Evolutionary conservation across 768 basidiomycete genomes (phyloP).

Genomic region (Mycena vitilis): DNA sequence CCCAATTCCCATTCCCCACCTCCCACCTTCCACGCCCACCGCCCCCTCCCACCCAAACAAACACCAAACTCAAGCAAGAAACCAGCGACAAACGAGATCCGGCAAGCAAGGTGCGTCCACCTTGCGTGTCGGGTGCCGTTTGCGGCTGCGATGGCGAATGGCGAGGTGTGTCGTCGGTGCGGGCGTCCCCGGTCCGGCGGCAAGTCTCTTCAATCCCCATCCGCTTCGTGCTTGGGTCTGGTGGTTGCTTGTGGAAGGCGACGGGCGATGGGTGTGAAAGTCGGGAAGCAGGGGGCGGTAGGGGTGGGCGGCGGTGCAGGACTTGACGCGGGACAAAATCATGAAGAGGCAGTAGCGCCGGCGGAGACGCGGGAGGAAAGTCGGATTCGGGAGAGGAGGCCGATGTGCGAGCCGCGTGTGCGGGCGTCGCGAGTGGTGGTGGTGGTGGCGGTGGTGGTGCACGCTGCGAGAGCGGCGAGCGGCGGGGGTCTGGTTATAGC

Average conservation of each 20-base stretch:
- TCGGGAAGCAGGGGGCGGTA: too few species aligned
- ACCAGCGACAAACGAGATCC: background rate
- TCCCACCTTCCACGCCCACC: too few species aligned
- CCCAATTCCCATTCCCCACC: too few species aligned
- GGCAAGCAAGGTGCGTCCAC: constrained; percentile 15
- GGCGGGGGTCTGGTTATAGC: background rate
- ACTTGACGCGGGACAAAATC: background rate
- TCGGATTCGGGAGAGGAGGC: background rate
- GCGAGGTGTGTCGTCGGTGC: constrained; percentile 6
- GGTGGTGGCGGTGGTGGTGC: background rate
- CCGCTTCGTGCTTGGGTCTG: too few species aligned
- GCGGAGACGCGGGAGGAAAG: background rate
- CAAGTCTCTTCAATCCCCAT: background rate
- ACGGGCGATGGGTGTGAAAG: background rate
- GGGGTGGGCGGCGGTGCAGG: background rate
- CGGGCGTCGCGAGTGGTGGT: background rate
- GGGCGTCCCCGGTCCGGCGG: constrained; percentile 22
- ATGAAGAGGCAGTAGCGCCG: too few species aligned
- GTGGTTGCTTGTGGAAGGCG: background rate
- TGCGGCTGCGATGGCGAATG: constrained; percentile 13
- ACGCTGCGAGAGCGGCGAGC: background rate
- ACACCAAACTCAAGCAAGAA: background rate
- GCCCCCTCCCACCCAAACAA: too few species aligned
- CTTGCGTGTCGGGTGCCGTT: constrained; percentile 12
- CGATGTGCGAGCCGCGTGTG: background rate